These are phyloP conservation scores for Globisporangium cederbergense DNA, from an alignment of 352 stramenopile genomes.

Conservation along the genomic window DNA sequence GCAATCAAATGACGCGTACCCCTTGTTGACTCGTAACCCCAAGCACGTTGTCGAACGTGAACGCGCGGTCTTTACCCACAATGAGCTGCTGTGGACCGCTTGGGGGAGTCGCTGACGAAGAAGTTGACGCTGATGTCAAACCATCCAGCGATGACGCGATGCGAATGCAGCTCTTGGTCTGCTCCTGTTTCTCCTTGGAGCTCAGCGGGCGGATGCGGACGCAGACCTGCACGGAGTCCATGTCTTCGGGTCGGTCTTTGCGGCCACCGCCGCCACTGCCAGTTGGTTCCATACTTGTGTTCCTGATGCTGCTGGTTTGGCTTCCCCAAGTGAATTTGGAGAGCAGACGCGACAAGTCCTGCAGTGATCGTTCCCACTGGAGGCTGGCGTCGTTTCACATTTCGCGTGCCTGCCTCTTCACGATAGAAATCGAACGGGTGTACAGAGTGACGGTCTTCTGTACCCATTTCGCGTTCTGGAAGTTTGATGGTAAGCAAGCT, in stretches of 20 bases:
- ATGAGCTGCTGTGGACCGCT: slow-evolving; percentile 58
- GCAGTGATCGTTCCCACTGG: no score
- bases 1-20: slow-evolving; percentile 23
- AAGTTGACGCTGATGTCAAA: slow-evolving; percentile 27
- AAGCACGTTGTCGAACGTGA: slow-evolving; percentile 90
- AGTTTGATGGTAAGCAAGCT: neutral
- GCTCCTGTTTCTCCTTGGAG: slow-evolving; percentile 57
- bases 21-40: slow-evolving; percentile 65
- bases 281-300: neutral
- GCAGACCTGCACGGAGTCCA: slow-evolving; percentile 71
- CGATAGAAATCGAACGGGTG: no score
- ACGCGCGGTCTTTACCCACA: slow-evolving; percentile 80
- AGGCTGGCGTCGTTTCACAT: slow-evolving; percentile 4
- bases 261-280: slow-evolving; percentile 4
- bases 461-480: neutral
- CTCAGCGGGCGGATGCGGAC: slow-evolving; percentile 70
- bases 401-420: neutral
- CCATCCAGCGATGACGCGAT: slow-evolving; percentile 50
- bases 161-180: slow-evolving; percentile 76
- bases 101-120: slow-evolving; percentile 8
- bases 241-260: slow-evolving; percentile 27
- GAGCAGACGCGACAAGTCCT: neutral
- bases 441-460: neutral
- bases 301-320: neutral
- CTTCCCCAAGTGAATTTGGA: neutral